Base-by-base conservation (phyloP, 139 green algal species). In the Chlorella sp. region DNA sequence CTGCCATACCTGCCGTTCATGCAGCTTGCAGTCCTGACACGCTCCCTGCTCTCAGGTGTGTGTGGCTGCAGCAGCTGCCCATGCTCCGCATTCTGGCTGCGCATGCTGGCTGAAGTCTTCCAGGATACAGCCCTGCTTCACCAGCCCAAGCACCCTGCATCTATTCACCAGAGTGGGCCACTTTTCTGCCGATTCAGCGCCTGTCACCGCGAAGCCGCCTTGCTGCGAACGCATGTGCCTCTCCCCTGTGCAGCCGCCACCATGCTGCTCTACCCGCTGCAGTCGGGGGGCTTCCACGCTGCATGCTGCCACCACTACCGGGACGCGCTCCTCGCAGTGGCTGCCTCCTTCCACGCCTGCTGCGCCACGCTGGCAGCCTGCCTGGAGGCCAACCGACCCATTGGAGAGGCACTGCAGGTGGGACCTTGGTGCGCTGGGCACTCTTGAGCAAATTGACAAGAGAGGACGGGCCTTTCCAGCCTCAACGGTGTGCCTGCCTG, bases 211-310 rank as follows among this genome's bases (percentile, higher is more conserved):
- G 48, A 57, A 57, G 48, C 48, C 68, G 18, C 22, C 68, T 32
- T 36, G 26, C 68, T n/a, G 7, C 22, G 26, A 36, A 7, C 9
- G 24, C 22, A 5, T 53, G 75, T 42, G 75, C 36, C 68, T 53
- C 75, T 32, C n/a, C 75, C 26, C 21, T 57, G 3, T 53, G 77
- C 83, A 87, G 83, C 34, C 24, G 60, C 48, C 83, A 76, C n/a
- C 83, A 80, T 88, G 42, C 61, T 88, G 83, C 66, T 88, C 36
- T 79, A 88, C 37, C 64, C 66, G 7, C 12, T 78, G 9, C 83
- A 88, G 83, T 77, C 34, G 3, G 82, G 57, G 28, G 30, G 28
- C 22, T 18, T 84, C 26, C 11, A 66, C 15, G 48, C 82, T 18
- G 34, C 57, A 1, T n/a, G 22, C n/a, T 34, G 32, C 21, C 57